Evolutionary conservation across 139 green algal genomes (phyloP).

Genomic region (Picochlorum costavermella): DNA sequence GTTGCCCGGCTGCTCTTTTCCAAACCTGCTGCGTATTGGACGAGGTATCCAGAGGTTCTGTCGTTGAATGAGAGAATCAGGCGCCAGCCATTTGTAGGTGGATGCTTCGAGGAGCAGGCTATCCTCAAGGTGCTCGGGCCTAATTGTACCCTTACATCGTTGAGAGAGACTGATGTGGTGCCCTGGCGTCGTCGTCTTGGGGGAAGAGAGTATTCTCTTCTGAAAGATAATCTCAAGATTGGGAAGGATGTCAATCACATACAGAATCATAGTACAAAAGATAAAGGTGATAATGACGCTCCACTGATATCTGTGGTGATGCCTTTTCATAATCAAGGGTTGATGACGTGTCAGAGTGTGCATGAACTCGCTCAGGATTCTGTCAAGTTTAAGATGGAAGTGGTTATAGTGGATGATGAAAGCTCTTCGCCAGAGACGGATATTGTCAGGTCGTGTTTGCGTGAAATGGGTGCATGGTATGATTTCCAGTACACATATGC

Average conservation of each 20-base stretch:
- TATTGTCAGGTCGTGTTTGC: neutral
- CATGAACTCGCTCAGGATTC: neutral
- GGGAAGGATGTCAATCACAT: neutral
- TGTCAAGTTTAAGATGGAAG: neutral
- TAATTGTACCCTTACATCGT: too few relatives aligned
- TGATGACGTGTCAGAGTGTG: neutral
- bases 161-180: too few relatives aligned
- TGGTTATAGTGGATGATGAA: neutral
- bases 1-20: too few relatives aligned
- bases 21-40: neutral
- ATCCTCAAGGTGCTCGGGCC: neutral
- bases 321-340: neutral
- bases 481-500: neutral
- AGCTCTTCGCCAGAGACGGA: neutral
- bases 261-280: too few relatives aligned
- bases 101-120: neutral
- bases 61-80: neutral
- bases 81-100: neutral
- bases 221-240: too few relatives aligned
- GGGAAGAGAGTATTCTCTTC: too few relatives aligned
- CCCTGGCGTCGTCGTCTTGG: too few relatives aligned
- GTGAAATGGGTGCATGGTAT: neutral
- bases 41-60: neutral
- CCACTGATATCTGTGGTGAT: neutral
- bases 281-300: too few relatives aligned